A percentile compares a stretch with the other conserved stretches of the same genome.
Evolutionary conservation across 1,284 basidiomycete genomes (phyloP).

Genomic region (Trichosporon asahii): DNA sequence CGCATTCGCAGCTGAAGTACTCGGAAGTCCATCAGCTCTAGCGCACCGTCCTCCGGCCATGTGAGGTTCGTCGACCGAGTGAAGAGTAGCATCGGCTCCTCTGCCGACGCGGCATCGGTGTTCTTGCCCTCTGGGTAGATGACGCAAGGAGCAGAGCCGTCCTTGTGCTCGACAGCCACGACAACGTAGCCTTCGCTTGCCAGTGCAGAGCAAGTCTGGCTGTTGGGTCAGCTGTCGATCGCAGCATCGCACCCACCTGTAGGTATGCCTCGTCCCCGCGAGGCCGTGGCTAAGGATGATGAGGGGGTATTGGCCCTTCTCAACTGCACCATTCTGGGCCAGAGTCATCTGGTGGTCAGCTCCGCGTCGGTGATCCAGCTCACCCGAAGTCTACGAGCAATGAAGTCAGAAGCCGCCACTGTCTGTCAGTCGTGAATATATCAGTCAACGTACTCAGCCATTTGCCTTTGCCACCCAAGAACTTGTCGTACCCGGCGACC

Average conservation of each 20-base stretch:
- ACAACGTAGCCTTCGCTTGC: conserved; percentile 73
- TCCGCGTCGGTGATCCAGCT: no score
- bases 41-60: not conserved
- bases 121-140: conserved; percentile 23
- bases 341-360: not conserved
- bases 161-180: conserved; percentile 70
- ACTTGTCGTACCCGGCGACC: conserved; percentile 35
- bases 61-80: conserved; percentile 4
- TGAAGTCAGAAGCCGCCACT: not conserved
- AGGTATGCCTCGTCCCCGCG: conserved; percentile 67
- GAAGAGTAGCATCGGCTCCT: conserved; percentile 27
- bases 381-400: not conserved
- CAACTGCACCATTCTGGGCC: not conserved
- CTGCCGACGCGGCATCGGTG: conserved; percentile 52
- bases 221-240: conserved; percentile 36
- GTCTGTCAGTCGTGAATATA: not conserved
- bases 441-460: not conserved
- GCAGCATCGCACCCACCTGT: conserved; percentile 56
- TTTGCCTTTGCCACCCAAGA: conserved; percentile 23
- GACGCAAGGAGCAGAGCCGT: conserved; percentile 63
- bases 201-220: conserved; percentile 65
- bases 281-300: conserved; percentile 78
- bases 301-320: conserved; percentile 59
- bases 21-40: conserved; percentile 54
- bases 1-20: conserved; percentile 65